A percentile compares a stretch with the other conserved stretches of the same genome.
Evolutionary conservation across 495 filamentous ascomycete genomes (phyloP).

Genomic region (Tirmania nivea): DNA sequence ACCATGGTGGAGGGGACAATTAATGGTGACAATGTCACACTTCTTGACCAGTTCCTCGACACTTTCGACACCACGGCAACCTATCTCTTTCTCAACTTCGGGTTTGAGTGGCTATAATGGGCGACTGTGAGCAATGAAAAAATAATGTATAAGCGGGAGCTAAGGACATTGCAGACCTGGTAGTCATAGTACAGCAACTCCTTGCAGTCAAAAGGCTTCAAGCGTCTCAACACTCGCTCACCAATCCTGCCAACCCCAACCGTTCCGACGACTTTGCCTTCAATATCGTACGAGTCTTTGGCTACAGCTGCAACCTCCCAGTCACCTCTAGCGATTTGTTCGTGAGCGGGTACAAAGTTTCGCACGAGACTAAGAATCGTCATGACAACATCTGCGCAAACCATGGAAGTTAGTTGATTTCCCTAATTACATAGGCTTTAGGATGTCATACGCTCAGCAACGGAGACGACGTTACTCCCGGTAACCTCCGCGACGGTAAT

Average conservation of each 20-base stretch:
- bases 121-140: not conserved
- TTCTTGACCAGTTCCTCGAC: constrained; percentile 90
- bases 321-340: constrained; percentile 67
- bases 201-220: constrained; percentile 98
- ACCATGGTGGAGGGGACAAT: constrained; percentile 97
- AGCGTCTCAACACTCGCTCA: constrained; percentile 85
- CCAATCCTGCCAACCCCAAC: constrained; percentile 95
- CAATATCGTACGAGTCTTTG: constrained; percentile 94
- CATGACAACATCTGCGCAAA: constrained; percentile 62
- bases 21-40: constrained; percentile 98
- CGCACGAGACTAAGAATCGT: constrained; percentile 89
- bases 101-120: constrained; percentile 37
- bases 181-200: constrained; percentile 99
- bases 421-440: not conserved
- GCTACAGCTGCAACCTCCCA: constrained; percentile 92
- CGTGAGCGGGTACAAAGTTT: constrained; percentile 96
- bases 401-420: constrained; percentile 9
- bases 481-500: constrained; percentile 95
- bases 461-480: constrained; percentile 76
- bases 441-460: constrained; percentile 38
- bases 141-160: not conserved
- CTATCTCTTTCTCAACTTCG: constrained; percentile 89
- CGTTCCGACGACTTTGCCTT: constrained; percentile 93
- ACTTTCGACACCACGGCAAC: constrained; percentile 63
- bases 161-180: constrained; percentile 27